phyloP scores from a whole-genome alignment of 1,284 basidiomycete genomes.

The Trametes pubescens region DNA sequence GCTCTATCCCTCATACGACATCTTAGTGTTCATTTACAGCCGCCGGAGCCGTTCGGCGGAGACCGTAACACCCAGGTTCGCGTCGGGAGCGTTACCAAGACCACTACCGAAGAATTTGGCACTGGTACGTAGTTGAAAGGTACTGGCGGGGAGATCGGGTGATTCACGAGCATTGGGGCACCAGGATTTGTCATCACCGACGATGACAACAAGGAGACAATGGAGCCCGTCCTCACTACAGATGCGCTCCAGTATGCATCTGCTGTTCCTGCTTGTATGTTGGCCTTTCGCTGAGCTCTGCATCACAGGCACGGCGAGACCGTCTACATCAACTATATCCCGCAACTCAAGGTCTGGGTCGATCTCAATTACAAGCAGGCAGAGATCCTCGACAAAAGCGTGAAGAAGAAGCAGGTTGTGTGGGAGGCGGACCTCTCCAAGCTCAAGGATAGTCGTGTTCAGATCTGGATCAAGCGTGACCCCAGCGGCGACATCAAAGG shows the following conservation, averaged over 20 bases:
- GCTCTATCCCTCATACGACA: too few relatives aligned
- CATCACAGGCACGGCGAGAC: background rate
- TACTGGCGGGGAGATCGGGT: too few relatives aligned
- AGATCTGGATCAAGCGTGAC: background rate
- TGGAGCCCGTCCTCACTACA: background rate
- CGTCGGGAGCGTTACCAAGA: too few relatives aligned
- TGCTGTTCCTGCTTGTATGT: background rate
- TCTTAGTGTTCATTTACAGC: too few relatives aligned
- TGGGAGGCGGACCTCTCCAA: constrained; percentile 4
- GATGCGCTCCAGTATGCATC: background rate
- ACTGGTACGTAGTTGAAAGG: too few relatives aligned
- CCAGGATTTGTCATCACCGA: background rate
- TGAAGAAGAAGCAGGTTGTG: background rate
- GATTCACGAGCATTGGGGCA: too few relatives aligned
- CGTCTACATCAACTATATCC: constrained; percentile 2
- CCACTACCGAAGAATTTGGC: too few relatives aligned
- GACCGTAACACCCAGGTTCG: too few relatives aligned
- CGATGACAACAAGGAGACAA: background rate
- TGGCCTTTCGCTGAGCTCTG: background rate
- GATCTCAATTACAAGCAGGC: background rate
- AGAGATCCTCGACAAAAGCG: background rate
- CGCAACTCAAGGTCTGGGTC: background rate
- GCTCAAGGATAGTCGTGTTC: background rate
- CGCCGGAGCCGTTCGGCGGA: too few relatives aligned
- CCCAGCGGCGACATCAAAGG: background rate